Conservation (phyloP, 2,329 filamentous ascomycete species). For the Alternaria arbusti region DNA sequence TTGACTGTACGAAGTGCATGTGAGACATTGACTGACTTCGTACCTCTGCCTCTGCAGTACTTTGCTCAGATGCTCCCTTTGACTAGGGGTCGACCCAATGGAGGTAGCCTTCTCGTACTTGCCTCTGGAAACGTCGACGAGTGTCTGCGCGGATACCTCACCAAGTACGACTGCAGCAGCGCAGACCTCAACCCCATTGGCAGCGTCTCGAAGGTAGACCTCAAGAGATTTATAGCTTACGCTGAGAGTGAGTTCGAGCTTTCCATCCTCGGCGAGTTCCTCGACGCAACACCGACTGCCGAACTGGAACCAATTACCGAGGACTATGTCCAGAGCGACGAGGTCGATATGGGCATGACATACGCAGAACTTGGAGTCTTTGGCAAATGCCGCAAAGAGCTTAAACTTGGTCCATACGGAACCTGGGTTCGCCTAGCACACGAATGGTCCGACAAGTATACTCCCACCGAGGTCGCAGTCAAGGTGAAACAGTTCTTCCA, state of each 20-base stretch:
- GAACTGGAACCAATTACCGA: conserved; percentile 69
- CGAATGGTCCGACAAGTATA: conserved; percentile 53
- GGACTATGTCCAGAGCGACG: conserved; percentile 59
- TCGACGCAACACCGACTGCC: conserved; percentile 57
- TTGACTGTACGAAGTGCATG: conserved; percentile 10
- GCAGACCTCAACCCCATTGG: conserved; percentile 64
- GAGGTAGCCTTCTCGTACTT: conserved; percentile 68
- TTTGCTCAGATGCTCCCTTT: conserved; percentile 69
- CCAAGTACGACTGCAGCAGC: conserved; percentile 71
- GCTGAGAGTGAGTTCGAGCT: conserved; percentile 60
- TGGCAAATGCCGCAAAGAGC: conserved; percentile 61
- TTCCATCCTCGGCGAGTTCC: conserved; percentile 69
- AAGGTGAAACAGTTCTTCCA: conserved; percentile 55
- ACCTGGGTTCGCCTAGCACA: conserved; percentile 62
- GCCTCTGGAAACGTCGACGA: conserved; percentile 69
- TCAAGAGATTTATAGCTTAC: conserved; percentile 75
- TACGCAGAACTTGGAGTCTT: conserved; percentile 62
- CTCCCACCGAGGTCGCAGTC: conserved; percentile 51
- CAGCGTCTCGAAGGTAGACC: conserved; percentile 68
- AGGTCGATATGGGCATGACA: conserved; percentile 58
- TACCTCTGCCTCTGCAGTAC: conserved; percentile 27
- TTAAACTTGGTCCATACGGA: conserved; percentile 57
- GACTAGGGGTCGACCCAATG: conserved; percentile 62
- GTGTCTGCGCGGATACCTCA: conserved; percentile 64
- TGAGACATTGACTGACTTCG: too few species aligned